These are phyloP conservation scores for Tolypocladium cylindrosporum DNA, from an alignment of 2,329 filamentous ascomycete species.

Conservation along the genomic window DNA sequence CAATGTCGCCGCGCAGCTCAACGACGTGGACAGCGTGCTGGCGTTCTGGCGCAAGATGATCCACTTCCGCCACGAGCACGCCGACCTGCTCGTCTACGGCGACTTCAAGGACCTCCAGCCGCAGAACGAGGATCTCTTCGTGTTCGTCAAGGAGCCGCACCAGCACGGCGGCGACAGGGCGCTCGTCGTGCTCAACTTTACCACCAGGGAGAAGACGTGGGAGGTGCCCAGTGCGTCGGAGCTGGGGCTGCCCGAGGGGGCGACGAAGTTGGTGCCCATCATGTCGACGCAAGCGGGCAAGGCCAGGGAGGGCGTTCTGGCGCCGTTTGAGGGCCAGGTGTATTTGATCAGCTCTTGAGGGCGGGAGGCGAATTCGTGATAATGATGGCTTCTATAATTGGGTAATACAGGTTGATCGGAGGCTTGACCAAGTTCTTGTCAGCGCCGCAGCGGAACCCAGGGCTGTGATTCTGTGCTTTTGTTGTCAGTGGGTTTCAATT, in stretches of 20 bases:
- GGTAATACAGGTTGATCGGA: too few relatives aligned
- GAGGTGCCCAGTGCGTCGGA: constrained; percentile 10
- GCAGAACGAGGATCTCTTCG: constrained; percentile 14
- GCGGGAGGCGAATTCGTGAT: too few relatives aligned
- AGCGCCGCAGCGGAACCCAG: too few relatives aligned
- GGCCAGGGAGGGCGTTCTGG: constrained; percentile 6
- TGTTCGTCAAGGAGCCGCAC: constrained; percentile 20
- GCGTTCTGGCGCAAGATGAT: constrained; percentile 22
- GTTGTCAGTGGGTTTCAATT: too few relatives aligned
- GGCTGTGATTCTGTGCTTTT: too few relatives aligned
- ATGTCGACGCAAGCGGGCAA: constrained; percentile 17
- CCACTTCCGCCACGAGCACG: constrained; percentile 18
- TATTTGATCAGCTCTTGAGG: constrained; percentile 12
- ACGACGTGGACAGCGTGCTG: constrained; percentile 24
- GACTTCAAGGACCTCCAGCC: constrained; percentile 17
- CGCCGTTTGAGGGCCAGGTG: constrained; percentile 20
- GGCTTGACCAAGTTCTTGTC: too few relatives aligned
- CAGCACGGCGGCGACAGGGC: constrained; percentile 11
- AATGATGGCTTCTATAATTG: too few relatives aligned
- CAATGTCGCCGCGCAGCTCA: constrained; percentile 46
- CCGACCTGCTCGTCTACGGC: constrained; percentile 22
- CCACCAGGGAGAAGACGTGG: constrained; percentile 15
- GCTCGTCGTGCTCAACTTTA: constrained; percentile 23
- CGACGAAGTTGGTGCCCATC: constrained; percentile 13
- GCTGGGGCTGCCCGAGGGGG: constrained; percentile 6